Evolutionary conservation across 768 basidiomycete species (phyloP).

Genomic region (Crassisporium funariophilum): DNA sequence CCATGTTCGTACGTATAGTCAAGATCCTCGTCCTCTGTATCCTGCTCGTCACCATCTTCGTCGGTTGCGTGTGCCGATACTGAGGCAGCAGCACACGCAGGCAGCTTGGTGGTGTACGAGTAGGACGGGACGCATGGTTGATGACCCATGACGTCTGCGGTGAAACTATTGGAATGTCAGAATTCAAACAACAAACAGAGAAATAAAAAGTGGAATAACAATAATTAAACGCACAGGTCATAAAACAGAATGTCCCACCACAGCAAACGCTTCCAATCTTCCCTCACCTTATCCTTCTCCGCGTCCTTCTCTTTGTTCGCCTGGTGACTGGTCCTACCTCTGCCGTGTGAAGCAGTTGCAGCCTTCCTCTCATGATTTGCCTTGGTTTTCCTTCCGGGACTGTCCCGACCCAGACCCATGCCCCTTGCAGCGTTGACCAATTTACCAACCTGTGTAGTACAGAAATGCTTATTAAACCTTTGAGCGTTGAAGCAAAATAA

Average conservation of each 20-base stretch:
- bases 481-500: not conserved
- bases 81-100: slow-evolving; percentile 42
- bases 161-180: slow-evolving; percentile 47
- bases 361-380: not conserved
- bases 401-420: slow-evolving; percentile 62
- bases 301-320: slow-evolving; percentile 11
- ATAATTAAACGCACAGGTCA: slow-evolving; percentile 61
- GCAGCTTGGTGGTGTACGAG: slow-evolving; percentile 57
- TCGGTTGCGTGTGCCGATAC: not conserved
- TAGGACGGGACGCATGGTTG: slow-evolving; percentile 58
- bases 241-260: slow-evolving; percentile 85
- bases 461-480: slow-evolving; percentile 1
- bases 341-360: not conserved
- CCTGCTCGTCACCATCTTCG: not conserved
- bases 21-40: slow-evolving; percentile 12
- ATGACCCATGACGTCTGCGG: slow-evolving; percentile 67
- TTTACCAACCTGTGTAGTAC: slow-evolving; percentile 56
- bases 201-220: slow-evolving; percentile 6
- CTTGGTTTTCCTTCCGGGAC: slow-evolving; percentile 2
- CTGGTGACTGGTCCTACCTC: not conserved
- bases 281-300: slow-evolving; percentile 17
- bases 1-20: slow-evolving; percentile 5
- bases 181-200: not conserved
- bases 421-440: slow-evolving; percentile 65
- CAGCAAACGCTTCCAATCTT: slow-evolving; percentile 41